Evolutionary conservation across 495 filamentous ascomycete genomes (phyloP).

Genomic region (Evernia prunastri): DNA sequence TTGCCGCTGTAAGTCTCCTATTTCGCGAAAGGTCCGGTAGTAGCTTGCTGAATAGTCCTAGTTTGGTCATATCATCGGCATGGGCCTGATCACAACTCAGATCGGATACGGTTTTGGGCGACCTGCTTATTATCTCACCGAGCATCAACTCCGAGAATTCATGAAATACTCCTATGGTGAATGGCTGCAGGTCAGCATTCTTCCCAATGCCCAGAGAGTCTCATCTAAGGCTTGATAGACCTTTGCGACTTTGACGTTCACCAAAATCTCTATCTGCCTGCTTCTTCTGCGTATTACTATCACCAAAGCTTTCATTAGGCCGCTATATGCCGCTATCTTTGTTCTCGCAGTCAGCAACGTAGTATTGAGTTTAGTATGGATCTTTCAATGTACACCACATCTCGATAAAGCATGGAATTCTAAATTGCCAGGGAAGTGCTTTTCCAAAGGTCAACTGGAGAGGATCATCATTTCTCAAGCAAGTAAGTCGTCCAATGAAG

Average conservation of each 20-base stretch:
- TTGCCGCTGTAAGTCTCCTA: not conserved
- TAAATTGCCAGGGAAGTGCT: slow-evolving; percentile 7
- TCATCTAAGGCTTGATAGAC: not conserved
- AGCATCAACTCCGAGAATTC: slow-evolving; percentile 1
- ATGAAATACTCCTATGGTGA: slow-evolving; percentile 7
- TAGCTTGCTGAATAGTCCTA: too few species aligned
- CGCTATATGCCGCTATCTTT: slow-evolving; percentile 7
- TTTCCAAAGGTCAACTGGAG: slow-evolving; percentile 11
- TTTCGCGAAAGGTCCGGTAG: not conserved
- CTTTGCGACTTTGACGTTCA: slow-evolving; percentile 11
- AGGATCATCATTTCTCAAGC: slow-evolving; percentile 20
- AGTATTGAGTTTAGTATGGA: slow-evolving; percentile 5
- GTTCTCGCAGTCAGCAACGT: slow-evolving; percentile 12
- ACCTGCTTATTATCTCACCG: slow-evolving; percentile 2
- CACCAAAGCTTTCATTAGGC: slow-evolving; percentile 7
- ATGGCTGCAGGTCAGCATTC: slow-evolving; percentile 4
- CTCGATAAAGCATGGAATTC: slow-evolving; percentile 15
- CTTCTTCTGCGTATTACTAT: slow-evolving; percentile 14
- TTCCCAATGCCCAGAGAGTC: too few species aligned
- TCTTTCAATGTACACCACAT: slow-evolving; percentile 12
- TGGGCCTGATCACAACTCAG: not conserved
- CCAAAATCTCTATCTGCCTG: slow-evolving; percentile 18
- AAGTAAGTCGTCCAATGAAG: not conserved
- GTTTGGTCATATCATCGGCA: not conserved
- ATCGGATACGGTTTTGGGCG: slow-evolving; percentile 11